These are phyloP conservation scores for Penicillium sp. DNA, from an alignment of 2,329 filamentous ascomycete species.

Conservation along the genomic window DNA sequence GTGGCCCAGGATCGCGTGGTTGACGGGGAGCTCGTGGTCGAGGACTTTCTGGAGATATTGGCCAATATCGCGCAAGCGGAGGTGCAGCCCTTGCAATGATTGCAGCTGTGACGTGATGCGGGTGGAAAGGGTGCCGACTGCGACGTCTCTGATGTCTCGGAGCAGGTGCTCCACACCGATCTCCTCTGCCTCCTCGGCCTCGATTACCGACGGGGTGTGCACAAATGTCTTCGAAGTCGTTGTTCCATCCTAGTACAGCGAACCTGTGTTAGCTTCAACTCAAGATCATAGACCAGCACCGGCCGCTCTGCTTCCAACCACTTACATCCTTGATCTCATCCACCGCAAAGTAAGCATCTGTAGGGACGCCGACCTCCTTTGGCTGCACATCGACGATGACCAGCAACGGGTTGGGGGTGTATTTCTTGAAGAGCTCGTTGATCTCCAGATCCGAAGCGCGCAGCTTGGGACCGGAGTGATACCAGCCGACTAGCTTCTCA, in stretches of 20 bases:
- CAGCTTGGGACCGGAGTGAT: constrained; percentile 96
- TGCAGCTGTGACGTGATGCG: constrained; percentile 97
- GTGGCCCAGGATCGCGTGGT: constrained; percentile 95
- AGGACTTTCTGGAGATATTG: constrained; percentile 95
- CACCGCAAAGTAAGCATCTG: constrained; percentile 97
- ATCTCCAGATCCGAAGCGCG: constrained; percentile 96
- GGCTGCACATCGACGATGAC: constrained; percentile 99
- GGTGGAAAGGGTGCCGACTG: constrained; percentile 92
- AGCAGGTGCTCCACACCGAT: constrained; percentile 98
- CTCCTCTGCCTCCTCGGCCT: constrained; percentile 97
- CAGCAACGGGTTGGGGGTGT: constrained; percentile 91
- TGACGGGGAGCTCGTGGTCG: constrained; percentile 87
- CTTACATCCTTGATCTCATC: constrained; percentile 99
- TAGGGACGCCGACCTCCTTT: constrained; percentile 95
- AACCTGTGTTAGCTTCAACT: constrained; percentile 5
- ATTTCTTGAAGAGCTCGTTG: constrained; percentile 99
- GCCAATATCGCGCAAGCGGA: constrained; percentile 91
- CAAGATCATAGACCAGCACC: background rate
- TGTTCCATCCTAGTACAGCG: constrained; percentile 73
- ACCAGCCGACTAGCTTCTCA: constrained; percentile 99
- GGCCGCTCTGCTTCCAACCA: constrained; percentile 15
- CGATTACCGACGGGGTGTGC: constrained; percentile 96
- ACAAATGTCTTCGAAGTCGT: constrained; percentile 97
- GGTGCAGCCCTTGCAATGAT: constrained; percentile 91
- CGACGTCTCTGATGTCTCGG: constrained; percentile 96